Base-by-base conservation (phyloP, 495 filamentous ascomycete species). In the Aspergillus steynii region DNA sequence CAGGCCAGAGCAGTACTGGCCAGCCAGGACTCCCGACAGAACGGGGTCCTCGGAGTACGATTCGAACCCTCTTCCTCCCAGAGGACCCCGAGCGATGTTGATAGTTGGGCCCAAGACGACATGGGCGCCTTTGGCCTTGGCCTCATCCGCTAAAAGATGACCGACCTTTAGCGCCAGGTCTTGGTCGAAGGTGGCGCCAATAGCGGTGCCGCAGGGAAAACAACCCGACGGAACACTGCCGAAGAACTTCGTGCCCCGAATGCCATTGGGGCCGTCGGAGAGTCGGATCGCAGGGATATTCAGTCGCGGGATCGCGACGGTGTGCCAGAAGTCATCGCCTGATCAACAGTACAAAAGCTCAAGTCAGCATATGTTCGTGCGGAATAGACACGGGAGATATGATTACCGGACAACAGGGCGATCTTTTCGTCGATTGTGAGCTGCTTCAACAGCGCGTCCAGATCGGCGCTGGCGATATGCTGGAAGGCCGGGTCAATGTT, bases 41-140 rank as follows among this genome's bases (percentile, higher is more conserved):
- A 86, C 70, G 1, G 88, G 87, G 65, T 93, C 89, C 64, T 92
- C 89, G 0, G 87, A 88, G 52, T 89, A 85, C 5, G 82, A 86
- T 67, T 93, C 89, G 61, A 91, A 92, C 29, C 86, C 86, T 57
- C 90, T 78, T 3, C 89, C 90, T 4, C 89, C 89, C 0, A 91
- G 78, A 0, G 89, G 89, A 1, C 80, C 80, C 37, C 89, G 80
- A 56, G 88, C 86, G 69, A 90, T 88, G 65, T 88, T 91, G 61
- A 90, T 85, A 2, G 88, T 91, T 28, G 89, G 89, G 0, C 86
- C 89, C n/a, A 91, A 75, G 42, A 90, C 74, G 4, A 85, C 82
- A 56, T 87, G 83, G 1, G 84, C 86, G 20, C 86, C 84, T 69
- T 89, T 89, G 2, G 83, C 77, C 50, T 80, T 82, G 14, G 82